Base-by-base conservation (phyloP, 306 rosid species). In the Fragaria nilgerrensis region DNA sequence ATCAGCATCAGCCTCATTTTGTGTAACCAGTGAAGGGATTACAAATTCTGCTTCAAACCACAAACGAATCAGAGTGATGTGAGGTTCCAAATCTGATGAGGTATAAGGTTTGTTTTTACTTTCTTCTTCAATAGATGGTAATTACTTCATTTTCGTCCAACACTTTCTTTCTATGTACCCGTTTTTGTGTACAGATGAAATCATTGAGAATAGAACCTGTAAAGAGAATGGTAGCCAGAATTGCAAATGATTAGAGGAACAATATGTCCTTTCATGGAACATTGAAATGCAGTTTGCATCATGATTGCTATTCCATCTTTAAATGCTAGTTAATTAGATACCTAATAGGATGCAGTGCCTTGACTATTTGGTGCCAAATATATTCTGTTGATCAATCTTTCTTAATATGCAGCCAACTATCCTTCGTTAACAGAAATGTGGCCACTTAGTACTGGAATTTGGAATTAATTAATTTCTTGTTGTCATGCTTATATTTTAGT, bases 1-100 rank as follows among this genome's bases (percentile, higher is more conserved):
- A 74, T 85, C 96, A 32, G 96, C 93, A 58, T 86, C 97, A 5
- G 93, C 98, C 32, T 82, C 92, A 52, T 95, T 83, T 81, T 89
- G 90, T 43, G 90, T 94, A 78, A 92, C 93, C 20, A 29, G 78
- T 61, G 81, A 85, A 80, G 96, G 96, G 32, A 90, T 90, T 64
- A 85, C 91, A 59, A 89, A 88, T 81, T 83, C 90, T 85, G 63
- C 86, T 69, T 85, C 96, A 61, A 87, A 73, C 67, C 73, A 61
- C 44, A 90, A 90, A 82, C 75, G 92, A 64, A 82, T 73, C 64
- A 90, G 79, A 82, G 76, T 86, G 87, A 82, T 82, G 88, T 90
- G 80, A 84, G 74, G 58, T 61, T 49, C 59, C 14, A 44, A 64
- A 74, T 20, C 14, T 37, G n/a, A 44, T 23, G 9, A 20, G 34